Evolutionary conservation across 106 monocot genomes (phyloP).

Genomic region (Gastrodia elata): DNA sequence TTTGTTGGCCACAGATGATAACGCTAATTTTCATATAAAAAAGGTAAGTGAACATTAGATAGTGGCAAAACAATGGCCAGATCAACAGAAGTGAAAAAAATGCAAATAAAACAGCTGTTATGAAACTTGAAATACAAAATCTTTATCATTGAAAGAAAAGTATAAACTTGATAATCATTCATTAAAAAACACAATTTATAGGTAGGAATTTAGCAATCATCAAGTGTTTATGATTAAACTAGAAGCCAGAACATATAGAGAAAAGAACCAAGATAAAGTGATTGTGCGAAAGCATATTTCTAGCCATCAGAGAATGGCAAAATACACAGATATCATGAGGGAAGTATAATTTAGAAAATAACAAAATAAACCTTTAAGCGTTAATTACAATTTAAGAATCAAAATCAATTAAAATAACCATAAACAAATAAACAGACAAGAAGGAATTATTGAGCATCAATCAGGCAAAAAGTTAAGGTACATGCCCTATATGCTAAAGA

Average conservation of each 20-base stretch:
- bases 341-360: not conserved
- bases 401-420: not conserved
- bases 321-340: not conserved
- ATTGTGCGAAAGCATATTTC: not conserved
- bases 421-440: slow-evolving; percentile 6
- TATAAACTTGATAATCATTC: not conserved
- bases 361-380: not conserved
- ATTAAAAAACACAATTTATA: not conserved
- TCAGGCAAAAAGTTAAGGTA: slow-evolving; percentile 1
- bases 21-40: not conserved
- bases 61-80: not conserved
- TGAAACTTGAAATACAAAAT: not conserved
- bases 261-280: not conserved
- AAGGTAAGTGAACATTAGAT: not conserved
- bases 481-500: not conserved
- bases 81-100: not conserved
- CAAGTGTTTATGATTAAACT: not conserved
- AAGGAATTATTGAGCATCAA: not conserved
- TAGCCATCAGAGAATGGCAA: not conserved
- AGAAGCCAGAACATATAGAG: not conserved
- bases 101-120: not conserved
- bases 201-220: not conserved
- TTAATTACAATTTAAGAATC: slow-evolving; percentile 8
- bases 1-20: not conserved
- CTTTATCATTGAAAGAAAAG: slow-evolving; percentile 1